A percentile compares a stretch with the other conserved stretches of the same genome.
These are phyloP conservation scores for Russula brevipes DNA, from an alignment of 768 basidiomycete species.

Conservation along the genomic window DNA sequence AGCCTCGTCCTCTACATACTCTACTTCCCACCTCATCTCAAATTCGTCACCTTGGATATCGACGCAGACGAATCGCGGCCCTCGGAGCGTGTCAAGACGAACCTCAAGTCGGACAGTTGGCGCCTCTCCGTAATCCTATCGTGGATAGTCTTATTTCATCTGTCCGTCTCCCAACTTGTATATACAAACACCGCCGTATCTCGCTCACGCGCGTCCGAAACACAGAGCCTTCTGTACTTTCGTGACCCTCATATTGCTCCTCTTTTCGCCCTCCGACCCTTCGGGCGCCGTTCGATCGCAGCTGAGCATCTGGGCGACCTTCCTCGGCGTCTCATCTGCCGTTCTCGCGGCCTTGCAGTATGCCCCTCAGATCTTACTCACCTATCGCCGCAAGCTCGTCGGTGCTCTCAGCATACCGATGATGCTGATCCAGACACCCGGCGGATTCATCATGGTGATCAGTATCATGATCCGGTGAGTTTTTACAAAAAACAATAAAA, in stretches of 20 bases:
- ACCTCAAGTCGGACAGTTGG: slow-evolving; percentile 65
- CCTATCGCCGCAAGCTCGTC: slow-evolving; percentile 73
- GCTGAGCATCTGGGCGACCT: slow-evolving; percentile 67
- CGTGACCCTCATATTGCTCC: slow-evolving; percentile 58
- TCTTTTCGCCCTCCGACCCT: slow-evolving; percentile 38
- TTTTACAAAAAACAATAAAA: neutral
- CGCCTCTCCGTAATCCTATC: slow-evolving; percentile 68
- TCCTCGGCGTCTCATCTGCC: slow-evolving; percentile 79
- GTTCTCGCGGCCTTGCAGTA: slow-evolving; percentile 81
- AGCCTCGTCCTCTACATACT: slow-evolving; percentile 88
- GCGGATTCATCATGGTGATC: slow-evolving; percentile 79
- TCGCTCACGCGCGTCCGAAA: slow-evolving; percentile 14
- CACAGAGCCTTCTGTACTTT: slow-evolving; percentile 50
- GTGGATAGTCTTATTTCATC: slow-evolving; percentile 63
- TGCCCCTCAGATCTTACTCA: slow-evolving; percentile 77
- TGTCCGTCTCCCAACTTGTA: slow-evolving; percentile 47
- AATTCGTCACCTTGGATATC: slow-evolving; percentile 50
- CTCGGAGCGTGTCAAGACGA: slow-evolving; percentile 42
- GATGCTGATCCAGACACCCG: slow-evolving; percentile 94
- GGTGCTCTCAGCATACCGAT: slow-evolving; percentile 92
- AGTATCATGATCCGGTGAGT: slow-evolving; percentile 67
- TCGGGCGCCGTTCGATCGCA: slow-evolving; percentile 36
- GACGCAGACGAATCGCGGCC: slow-evolving; percentile 41
- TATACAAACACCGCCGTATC: neutral
- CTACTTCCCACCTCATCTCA: slow-evolving; percentile 84